Evolutionary conservation across 352 stramenopile genomes (phyloP), one percentile per base, ranked within the genome.

Genomic region (Globisporangium abappressorium): DNA sequence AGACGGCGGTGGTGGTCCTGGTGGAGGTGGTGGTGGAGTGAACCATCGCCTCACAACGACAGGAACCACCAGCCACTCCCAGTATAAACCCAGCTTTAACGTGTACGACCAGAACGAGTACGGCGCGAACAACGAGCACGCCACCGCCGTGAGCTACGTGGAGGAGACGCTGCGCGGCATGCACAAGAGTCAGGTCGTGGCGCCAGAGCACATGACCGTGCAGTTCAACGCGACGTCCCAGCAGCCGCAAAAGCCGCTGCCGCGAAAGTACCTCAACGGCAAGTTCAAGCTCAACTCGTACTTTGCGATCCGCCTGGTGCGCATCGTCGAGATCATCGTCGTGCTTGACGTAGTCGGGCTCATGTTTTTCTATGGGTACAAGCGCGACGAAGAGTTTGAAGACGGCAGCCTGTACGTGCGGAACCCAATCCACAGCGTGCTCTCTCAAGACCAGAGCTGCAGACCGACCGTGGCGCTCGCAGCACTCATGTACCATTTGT

Each of bases 241-340:
- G 8, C 28, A 43, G 24, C 60, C 72, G 49, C 71, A 62, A 20
- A 66, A 70, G 57, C 34, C 54, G 34, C 61, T 87, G 66, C 81
- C 81, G 11, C 65, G 46, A 33, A 66, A 60, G 12, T 90, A 84
- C 63, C 74, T 90, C 47, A 82, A 77, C 68, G 72, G 80, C 33
- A 74, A 80, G 62, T 94, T 82, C 77, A 85, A 85, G 43, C 70
- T 84, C 62, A 95, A 95, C 74, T 93, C 85, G 56, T 95, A 93
- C 74, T 95, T 95, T 65, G 79, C 87, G 9, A 79, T 86, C 33
- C 74, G 75, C 15, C 60, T 93, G 41, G 65, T 93, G 55, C 71
- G 82, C 9, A 78, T 85, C 12, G 82, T 82, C 60, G 79, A 91
- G 70, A 26, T 91, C 2, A 78, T 95, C 61, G 75, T 88, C 7